Conservation (phyloP, 768 basidiomycete genomes). For the Tylopilus vinaceipallidus region DNA sequence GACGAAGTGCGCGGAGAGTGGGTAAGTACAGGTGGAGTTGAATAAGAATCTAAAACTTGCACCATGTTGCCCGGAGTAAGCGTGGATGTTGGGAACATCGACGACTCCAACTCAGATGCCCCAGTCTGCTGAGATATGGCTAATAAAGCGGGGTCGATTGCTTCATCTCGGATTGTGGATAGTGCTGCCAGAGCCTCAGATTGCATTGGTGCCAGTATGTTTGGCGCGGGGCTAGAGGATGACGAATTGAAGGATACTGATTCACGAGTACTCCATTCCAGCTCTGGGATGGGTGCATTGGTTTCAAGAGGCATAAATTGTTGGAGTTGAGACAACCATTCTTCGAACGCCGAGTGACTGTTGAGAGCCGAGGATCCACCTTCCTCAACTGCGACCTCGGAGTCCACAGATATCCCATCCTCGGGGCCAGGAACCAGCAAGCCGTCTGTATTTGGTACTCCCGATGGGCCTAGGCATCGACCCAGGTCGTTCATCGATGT, state of each 20-base stretch:
- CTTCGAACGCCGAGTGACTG: conserved; percentile 45
- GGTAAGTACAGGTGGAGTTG: conserved; percentile 21
- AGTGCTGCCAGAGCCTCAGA: neutral
- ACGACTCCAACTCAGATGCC: neutral
- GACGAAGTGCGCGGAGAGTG: conserved; percentile 32
- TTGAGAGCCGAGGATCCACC: conserved; percentile 9
- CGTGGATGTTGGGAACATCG: neutral
- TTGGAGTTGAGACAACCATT: conserved; percentile 52
- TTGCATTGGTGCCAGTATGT: neutral
- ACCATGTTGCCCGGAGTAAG: neutral
- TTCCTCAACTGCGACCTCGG: conserved; percentile 11
- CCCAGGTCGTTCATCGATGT: conserved; percentile 26
- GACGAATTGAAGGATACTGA: conserved; percentile 2
- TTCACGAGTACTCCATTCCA: conserved; percentile 2
- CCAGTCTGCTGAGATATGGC: conserved; percentile 24
- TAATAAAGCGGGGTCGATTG: conserved; percentile 34
- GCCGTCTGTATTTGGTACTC: conserved; percentile 18
- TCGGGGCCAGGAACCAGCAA: neutral
- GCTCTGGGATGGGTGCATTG: conserved; percentile 7
- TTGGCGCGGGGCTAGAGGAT: neutral
- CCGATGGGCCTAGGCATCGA: conserved; percentile 40
- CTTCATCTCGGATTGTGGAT: conserved; percentile 16
- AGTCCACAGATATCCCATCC: conserved; percentile 11
- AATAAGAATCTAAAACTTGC: conserved; percentile 2
- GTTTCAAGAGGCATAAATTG: conserved; percentile 36